Percentiles rank a stretch among this genome's conserved stretches.
phyloP scores from a whole-genome alignment of 139 green algal genomes.

The Coccomyxa sp. region DNA sequence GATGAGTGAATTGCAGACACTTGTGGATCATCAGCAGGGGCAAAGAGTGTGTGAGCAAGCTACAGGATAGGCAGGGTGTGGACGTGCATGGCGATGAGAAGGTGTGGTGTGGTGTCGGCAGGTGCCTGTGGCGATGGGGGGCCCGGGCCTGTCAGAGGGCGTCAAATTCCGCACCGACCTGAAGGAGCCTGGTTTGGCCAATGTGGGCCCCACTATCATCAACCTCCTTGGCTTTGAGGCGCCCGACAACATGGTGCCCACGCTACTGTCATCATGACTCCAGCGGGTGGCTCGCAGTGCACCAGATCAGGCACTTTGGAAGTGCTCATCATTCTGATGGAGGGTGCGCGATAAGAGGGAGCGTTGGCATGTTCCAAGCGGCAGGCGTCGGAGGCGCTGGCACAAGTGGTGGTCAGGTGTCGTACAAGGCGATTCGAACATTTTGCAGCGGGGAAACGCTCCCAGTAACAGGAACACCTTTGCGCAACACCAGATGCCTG shows the following conservation, averaged over 20 bases:
- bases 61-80: not conserved
- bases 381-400: too few relatives aligned
- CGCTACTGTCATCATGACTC: conserved; percentile 16
- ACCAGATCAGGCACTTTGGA: too few relatives aligned
- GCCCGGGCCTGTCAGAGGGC: conserved; percentile 38
- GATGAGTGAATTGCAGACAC: not conserved
- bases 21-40: not conserved
- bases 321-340: too few relatives aligned
- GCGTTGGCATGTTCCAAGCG: too few relatives aligned
- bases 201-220: conserved; percentile 64
- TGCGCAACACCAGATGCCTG: too few relatives aligned
- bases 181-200: conserved; percentile 52
- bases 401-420: too few relatives aligned
- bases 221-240: conserved; percentile 66
- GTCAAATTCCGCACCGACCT: conserved; percentile 56
- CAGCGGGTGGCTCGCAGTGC: not conserved
- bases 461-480: too few relatives aligned
- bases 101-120: not conserved
- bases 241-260: conserved; percentile 36
- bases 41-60: not conserved
- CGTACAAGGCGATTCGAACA: too few relatives aligned
- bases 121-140: conserved; percentile 61
- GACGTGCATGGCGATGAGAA: not conserved
- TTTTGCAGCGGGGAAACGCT: too few relatives aligned
- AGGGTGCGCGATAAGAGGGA: too few relatives aligned